These are phyloP conservation scores for Bauhinia variegata DNA, from an alignment of 306 rosid genomes.

Conservation along the genomic window DNA sequence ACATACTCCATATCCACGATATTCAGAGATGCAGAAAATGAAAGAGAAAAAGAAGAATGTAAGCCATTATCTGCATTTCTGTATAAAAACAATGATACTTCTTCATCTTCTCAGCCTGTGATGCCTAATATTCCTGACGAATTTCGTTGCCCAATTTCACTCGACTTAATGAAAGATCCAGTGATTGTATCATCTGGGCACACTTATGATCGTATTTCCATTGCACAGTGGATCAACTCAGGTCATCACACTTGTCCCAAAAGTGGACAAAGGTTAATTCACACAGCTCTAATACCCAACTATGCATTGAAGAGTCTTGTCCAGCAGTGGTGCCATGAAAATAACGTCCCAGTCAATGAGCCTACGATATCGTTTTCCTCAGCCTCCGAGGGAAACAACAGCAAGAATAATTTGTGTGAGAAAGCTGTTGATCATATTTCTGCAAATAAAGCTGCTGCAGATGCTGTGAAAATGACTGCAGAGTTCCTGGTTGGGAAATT, in stretches of 20 bases:
- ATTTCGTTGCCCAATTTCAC: slow-evolving; percentile 88
- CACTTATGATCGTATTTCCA: slow-evolving; percentile 75
- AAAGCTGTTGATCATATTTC: slow-evolving; percentile 69
- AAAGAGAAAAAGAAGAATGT: slow-evolving; percentile 42
- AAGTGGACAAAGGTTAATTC: slow-evolving; percentile 84
- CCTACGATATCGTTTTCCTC: slow-evolving; percentile 39
- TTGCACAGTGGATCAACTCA: slow-evolving; percentile 86
- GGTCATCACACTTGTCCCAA: slow-evolving; percentile 92
- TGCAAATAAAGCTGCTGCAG: slow-evolving; percentile 63
- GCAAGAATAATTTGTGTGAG: slow-evolving; percentile 39
- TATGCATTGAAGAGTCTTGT: slow-evolving; percentile 80
- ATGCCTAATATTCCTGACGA: slow-evolving; percentile 69
- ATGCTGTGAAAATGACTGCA: slow-evolving; percentile 89
- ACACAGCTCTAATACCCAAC: slow-evolving; percentile 89
- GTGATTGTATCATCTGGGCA: slow-evolving; percentile 93
- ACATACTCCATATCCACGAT: slow-evolving; percentile 64
- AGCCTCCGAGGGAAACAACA: slow-evolving; percentile 44
- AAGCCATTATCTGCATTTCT: slow-evolving; percentile 47
- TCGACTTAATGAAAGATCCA: slow-evolving; percentile 86
- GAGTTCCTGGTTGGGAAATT: slow-evolving; percentile 92
- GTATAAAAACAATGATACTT: slow-evolving; percentile 39
- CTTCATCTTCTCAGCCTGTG: slow-evolving; percentile 60
- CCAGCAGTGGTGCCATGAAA: slow-evolving; percentile 83
- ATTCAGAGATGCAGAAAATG: slow-evolving; percentile 50
- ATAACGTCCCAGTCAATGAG: slow-evolving; percentile 50